Percentiles rank a stretch among this genome's conserved stretches.
Conservation (phyloP, 1,284 basidiomycete species). For the Mycosarcoma mackinlayi region DNA sequence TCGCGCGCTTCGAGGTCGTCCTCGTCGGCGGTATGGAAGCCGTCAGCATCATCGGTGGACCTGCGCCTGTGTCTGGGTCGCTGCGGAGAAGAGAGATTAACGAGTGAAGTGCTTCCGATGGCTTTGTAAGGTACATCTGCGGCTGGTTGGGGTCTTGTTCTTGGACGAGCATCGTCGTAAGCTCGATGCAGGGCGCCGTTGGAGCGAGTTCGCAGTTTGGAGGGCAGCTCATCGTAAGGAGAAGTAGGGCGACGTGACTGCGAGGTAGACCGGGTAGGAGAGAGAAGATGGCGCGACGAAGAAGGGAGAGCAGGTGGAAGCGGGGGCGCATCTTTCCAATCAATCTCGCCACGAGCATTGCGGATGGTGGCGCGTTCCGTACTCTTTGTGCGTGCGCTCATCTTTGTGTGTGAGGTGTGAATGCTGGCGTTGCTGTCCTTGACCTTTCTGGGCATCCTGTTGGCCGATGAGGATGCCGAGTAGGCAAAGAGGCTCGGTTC, state of each 20-base stretch:
- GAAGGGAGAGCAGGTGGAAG: constrained; percentile 7
- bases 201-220: constrained; percentile 18
- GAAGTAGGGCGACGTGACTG: constrained; percentile 18
- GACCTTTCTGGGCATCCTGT: constrained; percentile 22
- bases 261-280: not conserved
- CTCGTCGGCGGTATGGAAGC: constrained; percentile 47
- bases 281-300: constrained; percentile 1
- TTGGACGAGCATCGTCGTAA: constrained; percentile 19
- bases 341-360: constrained; percentile 50
- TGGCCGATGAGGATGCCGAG: constrained; percentile 3
- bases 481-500: constrained; percentile 47
- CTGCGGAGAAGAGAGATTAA: not conserved
- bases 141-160: constrained; percentile 6
- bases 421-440: constrained; percentile 35
- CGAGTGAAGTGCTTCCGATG: constrained; percentile 9
- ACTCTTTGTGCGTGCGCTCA: constrained; percentile 22
- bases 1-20: constrained; percentile 38
- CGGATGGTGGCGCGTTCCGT: constrained; percentile 32
- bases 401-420: constrained; percentile 24
- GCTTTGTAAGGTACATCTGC: constrained; percentile 13
- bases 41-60: constrained; percentile 35
- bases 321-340: constrained; percentile 44
- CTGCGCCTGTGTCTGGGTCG: constrained; percentile 21
- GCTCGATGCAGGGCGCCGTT: constrained; percentile 4
- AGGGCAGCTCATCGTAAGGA: constrained; percentile 11